Evolutionary conservation across 371 early-diverging fungal genomes (phyloP).

Genomic region (Rhizopus arrhizus): DNA sequence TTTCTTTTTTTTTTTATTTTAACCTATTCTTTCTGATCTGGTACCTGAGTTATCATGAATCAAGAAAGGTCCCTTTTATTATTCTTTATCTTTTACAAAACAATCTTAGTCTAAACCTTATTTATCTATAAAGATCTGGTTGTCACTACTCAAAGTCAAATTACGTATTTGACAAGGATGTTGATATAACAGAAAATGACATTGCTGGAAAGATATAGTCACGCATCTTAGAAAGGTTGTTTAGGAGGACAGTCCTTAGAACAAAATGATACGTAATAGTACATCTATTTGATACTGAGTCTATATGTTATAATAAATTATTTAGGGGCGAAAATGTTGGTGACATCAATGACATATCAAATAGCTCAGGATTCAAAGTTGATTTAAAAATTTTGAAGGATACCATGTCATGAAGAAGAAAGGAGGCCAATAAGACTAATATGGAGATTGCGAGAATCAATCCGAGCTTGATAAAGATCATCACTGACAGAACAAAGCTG

Average conservation of each 20-base stretch:
- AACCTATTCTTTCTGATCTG: no score
- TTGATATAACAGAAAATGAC: conserved; percentile 9
- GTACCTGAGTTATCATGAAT: no score
- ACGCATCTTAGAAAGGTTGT: conserved; percentile 3
- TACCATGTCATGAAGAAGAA: not conserved
- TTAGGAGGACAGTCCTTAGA: conserved; percentile 1
- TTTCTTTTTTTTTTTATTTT: no score
- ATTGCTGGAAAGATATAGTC: not conserved
- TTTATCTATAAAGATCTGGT: no score
- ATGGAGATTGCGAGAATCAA: not conserved
- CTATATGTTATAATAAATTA: not conserved
- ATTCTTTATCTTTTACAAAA: no score
- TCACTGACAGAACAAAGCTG: not conserved
- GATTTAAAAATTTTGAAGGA: not conserved
- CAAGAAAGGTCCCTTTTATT: no score
- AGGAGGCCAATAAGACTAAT: not conserved
- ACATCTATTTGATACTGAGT: not conserved
- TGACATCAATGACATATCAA: not conserved
- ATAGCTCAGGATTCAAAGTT: conserved; percentile 5
- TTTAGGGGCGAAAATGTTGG: conserved; percentile 3
- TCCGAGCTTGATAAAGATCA: not conserved
- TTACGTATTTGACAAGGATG: conserved; percentile 4
- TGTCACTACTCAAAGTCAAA: no score
- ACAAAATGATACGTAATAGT: conserved; percentile 7
- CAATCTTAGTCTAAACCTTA: no score